phyloP scores from a whole-genome alignment of 495 filamentous ascomycete species.

The Penicillium psychrofluorescens region DNA sequence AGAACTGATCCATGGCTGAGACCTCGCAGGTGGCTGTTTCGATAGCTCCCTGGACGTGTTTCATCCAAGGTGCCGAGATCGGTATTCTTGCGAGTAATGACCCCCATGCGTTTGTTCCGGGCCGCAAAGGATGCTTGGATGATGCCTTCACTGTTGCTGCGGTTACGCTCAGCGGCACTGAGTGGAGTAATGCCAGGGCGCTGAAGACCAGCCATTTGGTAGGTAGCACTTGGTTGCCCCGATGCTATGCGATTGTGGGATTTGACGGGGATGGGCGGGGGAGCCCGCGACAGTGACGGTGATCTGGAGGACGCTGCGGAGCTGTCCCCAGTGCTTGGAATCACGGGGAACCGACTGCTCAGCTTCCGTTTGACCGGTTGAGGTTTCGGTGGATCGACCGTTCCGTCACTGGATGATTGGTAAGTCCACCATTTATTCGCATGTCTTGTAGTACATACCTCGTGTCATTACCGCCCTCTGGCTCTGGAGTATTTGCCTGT shows the following conservation, averaged over 20 bases:
- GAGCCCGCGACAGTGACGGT: conserved; percentile 53
- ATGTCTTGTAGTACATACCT: conserved; percentile 43
- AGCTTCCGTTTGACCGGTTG: conserved; percentile 64
- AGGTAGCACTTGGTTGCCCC: conserved; percentile 50
- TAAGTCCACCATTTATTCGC: background rate
- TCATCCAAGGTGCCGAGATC: conserved; percentile 75
- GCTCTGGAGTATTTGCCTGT: conserved; percentile 43
- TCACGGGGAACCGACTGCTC: conserved; percentile 78
- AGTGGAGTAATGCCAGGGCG: conserved; percentile 65
- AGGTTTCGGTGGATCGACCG: conserved; percentile 66
- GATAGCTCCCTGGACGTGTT: conserved; percentile 46
- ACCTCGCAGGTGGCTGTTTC: conserved; percentile 74
- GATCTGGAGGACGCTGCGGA: conserved; percentile 47
- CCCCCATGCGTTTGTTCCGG: conserved; percentile 73
- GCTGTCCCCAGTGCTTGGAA: conserved; percentile 52
- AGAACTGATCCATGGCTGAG: conserved; percentile 76
- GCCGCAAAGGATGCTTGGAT: conserved; percentile 50
- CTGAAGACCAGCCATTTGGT: conserved; percentile 50
- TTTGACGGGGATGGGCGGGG: conserved; percentile 62
- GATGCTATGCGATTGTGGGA: conserved; percentile 76
- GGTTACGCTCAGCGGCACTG: conserved; percentile 65
- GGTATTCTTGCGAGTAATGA: conserved; percentile 66
- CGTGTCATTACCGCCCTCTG: conserved; percentile 57
- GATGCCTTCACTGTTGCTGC: conserved; percentile 85
- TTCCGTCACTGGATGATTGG: conserved; percentile 34